These are phyloP conservation scores for Sanghuangporus weigelae DNA, from an alignment of 1,284 basidiomycete species.

Conservation along the genomic window DNA sequence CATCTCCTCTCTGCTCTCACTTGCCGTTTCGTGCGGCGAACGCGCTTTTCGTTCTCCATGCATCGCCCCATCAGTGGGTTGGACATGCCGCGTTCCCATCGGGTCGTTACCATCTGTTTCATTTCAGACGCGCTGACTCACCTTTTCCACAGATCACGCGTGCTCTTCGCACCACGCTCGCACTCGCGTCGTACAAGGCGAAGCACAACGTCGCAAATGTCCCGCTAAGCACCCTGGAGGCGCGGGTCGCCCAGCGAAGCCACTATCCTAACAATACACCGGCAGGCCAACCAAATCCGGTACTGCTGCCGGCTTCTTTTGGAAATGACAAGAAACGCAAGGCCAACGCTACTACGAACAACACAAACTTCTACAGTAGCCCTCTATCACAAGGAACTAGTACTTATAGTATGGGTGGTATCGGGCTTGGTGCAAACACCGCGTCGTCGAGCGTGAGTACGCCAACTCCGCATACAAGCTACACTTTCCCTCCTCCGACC, in stretches of 20 bases:
- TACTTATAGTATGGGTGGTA: slow-evolving; percentile 23
- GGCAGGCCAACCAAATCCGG: slow-evolving; percentile 5
- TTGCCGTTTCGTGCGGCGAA: background rate
- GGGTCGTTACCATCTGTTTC: slow-evolving; percentile 12
- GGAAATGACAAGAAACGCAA: slow-evolving; percentile 48
- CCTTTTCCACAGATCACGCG: slow-evolving; percentile 57
- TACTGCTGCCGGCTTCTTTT: background rate
- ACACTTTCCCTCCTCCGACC: slow-evolving; percentile 47
- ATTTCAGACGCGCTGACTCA: slow-evolving; percentile 20
- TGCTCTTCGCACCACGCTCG: slow-evolving; percentile 66
- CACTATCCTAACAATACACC: slow-evolving; percentile 43
- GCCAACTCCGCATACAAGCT: slow-evolving; percentile 31
- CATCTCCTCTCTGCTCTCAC: background rate
- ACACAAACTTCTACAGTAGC: slow-evolving; percentile 42
- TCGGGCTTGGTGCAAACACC: slow-evolving; percentile 20
- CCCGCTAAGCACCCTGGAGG: slow-evolving; percentile 64
- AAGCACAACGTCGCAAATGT: slow-evolving; percentile 61
- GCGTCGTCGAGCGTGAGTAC: slow-evolving; percentile 28
- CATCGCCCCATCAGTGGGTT: slow-evolving; percentile 7
- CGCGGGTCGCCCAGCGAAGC: slow-evolving; percentile 40
- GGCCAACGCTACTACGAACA: slow-evolving; percentile 24
- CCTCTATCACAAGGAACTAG: slow-evolving; percentile 35
- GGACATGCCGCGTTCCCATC: slow-evolving; percentile 8
- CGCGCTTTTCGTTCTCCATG: background rate
- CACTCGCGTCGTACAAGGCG: slow-evolving; percentile 78